phyloP scores from a whole-genome alignment of 108 stramenopile genomes.

The Nitzschia palea region DNA sequence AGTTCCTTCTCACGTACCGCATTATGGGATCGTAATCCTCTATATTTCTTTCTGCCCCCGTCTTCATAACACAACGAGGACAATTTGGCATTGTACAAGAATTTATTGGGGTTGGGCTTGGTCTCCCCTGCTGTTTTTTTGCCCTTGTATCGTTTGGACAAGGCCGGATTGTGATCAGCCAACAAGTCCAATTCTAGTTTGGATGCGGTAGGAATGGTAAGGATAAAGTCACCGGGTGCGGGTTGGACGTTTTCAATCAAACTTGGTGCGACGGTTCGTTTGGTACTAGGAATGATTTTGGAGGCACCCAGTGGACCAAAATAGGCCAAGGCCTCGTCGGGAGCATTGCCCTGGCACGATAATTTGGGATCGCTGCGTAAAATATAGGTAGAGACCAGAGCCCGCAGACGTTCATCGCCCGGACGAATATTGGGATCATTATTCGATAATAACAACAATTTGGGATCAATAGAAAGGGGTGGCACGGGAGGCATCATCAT shows the following conservation, averaged over 20 bases:
- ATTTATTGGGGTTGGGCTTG: constrained; percentile 63
- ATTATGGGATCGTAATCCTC: constrained; percentile 11
- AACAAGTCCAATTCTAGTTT: constrained; percentile 39
- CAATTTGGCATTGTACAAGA: constrained; percentile 43
- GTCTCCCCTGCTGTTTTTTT: constrained; percentile 17
- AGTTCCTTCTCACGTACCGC: constrained; percentile 26
- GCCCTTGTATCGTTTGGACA: constrained; percentile 35
- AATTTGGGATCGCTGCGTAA: constrained; percentile 49
- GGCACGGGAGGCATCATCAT: constrained; percentile 45
- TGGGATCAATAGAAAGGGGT: constrained; percentile 65
- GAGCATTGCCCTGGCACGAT: constrained; percentile 35
- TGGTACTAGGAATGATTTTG: constrained; percentile 34
- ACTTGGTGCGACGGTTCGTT: constrained; percentile 41
- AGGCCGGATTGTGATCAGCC: constrained; percentile 25
- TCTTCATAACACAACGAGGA: constrained; percentile 60
- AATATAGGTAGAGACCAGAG: constrained; percentile 56
- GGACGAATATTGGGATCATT: constrained; percentile 18
- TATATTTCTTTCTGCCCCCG: constrained; percentile 27
- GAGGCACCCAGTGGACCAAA: constrained; percentile 58
- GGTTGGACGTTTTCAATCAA: constrained; percentile 19
- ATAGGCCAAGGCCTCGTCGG: constrained; percentile 22
- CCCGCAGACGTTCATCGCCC: constrained; percentile 30
- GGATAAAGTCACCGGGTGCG: constrained; percentile 34
- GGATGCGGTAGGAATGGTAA: constrained; percentile 46
- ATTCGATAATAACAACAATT: constrained; percentile 30